Base-by-base conservation (phyloP, 768 basidiomycete genomes). In the Mrakia gelida region DNA sequence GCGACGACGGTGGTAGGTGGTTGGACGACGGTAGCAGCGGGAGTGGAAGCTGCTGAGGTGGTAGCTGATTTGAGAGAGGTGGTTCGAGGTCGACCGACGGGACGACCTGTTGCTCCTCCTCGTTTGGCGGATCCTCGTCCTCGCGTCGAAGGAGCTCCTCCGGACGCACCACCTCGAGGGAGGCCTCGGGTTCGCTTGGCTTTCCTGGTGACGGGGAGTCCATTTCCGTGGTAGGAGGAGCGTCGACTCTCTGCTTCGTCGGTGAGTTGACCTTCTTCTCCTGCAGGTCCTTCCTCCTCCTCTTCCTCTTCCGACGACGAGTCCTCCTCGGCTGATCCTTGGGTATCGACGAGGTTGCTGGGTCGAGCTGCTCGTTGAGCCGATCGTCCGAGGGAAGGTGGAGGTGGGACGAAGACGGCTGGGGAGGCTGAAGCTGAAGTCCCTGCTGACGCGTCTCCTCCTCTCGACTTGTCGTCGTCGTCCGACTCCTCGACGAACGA, bases 1-100 rank as follows among this genome's bases (percentile, higher is more conserved):
- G 52, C 54, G 28, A 62, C 73, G 73, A 34, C 52, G 23, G 73
- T 59, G 59, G 59, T 59, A 59, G 59, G 59, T 9, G 59, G 59
- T 18, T 4, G 45, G 23, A 26, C 54, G 54, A 56, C 28, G 26
- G 11, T 13, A 7, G 26, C 23, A 26, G 59, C 26, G 26, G 59
- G 59, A 59, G 28, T 26, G n/a, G 28, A 28, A 59, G 59, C 59
- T 28, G 26, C 59, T 59, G 49, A 52, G 18, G 49, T 52, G 18
- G 49, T 18, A 52, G 18, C 49, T 18, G 49, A 52, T 28, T 59
- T 26, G 59, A 59, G 28, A 7, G 59, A n/a, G 0, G 59, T n/a
- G 3, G 59, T 59, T 28, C 26, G 28, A 59, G 59, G 28, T 59
- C 28, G 26, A n/a, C 26, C 49, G n/a, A 59, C 26, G 26, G 59